Conservation (phyloP, 164 flowering plant genomes). For the Echeveria elegans region DNA sequence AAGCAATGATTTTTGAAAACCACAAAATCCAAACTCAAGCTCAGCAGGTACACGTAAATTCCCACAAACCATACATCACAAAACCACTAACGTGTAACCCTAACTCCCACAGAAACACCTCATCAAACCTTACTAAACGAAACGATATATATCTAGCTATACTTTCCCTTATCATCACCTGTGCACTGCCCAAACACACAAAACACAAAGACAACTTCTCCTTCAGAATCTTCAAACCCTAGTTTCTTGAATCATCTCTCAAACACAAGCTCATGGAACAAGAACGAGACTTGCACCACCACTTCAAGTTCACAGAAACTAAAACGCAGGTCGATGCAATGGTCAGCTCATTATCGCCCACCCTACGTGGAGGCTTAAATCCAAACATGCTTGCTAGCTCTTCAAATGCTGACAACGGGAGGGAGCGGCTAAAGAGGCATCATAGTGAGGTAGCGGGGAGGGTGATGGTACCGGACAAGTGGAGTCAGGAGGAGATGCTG, state of each 20-base stretch:
- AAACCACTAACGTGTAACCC: constrained; percentile 21
- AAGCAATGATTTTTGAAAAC: background rate
- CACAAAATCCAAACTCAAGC: background rate
- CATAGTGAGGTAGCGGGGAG: constrained; percentile 36
- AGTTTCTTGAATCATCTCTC: background rate
- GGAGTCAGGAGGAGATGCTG: constrained; percentile 56
- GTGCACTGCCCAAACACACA: background rate
- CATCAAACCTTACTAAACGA: background rate
- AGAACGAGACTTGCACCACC: background rate
- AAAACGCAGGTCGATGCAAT: background rate
- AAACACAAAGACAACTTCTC: background rate
- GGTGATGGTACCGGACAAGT: constrained; percentile 48
- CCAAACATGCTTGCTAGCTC: background rate
- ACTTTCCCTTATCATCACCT: background rate
- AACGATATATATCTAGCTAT: background rate
- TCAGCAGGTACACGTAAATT: constrained; percentile 19
- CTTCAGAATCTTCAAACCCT: background rate
- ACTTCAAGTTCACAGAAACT: background rate
- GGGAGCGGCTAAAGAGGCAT: constrained; percentile 45
- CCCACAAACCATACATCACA: constrained; percentile 23
- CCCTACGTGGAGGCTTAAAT: background rate
- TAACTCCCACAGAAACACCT: constrained; percentile 18
- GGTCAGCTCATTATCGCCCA: background rate
- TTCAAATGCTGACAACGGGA: constrained; percentile 15
- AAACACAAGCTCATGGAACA: background rate